Conservation (phyloP, 2,329 filamentous ascomycete species). For the Ceratocystis lukuohia region DNA sequence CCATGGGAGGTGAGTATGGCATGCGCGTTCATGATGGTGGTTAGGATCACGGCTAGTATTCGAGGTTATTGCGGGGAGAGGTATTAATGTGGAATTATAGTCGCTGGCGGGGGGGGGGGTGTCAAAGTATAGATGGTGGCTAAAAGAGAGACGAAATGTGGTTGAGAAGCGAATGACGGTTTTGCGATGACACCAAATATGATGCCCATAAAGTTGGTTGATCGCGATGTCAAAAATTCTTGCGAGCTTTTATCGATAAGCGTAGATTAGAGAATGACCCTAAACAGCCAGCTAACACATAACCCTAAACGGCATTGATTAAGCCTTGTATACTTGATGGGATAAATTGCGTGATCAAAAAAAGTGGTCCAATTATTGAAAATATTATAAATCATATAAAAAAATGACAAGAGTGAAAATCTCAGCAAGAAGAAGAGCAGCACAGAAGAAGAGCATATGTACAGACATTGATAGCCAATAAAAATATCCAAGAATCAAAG, state of each 20-base stretch:
- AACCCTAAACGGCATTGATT: not conserved
- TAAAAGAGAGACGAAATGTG: not conserved
- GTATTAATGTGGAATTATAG: not conserved
- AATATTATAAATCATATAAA: not conserved
- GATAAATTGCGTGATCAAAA: too few species aligned
- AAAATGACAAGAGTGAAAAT: not conserved
- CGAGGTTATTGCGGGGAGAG: not conserved
- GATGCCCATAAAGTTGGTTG: not conserved
- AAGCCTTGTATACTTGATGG: too few species aligned
- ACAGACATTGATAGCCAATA: not conserved
- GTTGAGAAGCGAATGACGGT: not conserved
- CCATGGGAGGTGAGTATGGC: constrained; percentile 74
- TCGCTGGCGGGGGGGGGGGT: not conserved
- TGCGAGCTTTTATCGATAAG: constrained; percentile 8
- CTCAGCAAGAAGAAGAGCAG: not conserved
- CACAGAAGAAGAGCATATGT: not conserved
- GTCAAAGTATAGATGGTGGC: not conserved
- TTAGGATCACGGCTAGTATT: not conserved
- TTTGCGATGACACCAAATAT: not conserved
- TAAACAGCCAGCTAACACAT: not conserved
- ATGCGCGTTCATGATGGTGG: constrained; percentile 58
- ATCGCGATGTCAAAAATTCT: constrained; percentile 5
- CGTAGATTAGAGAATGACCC: not conserved
- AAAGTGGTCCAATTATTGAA: too few species aligned
- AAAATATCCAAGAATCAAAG: not conserved